A percentile compares a stretch with the other conserved stretches of the same genome.
These are phyloP conservation scores for Arthrobotrys iridis DNA, from an alignment of 2,329 filamentous ascomycete species.

Conservation along the genomic window DNA sequence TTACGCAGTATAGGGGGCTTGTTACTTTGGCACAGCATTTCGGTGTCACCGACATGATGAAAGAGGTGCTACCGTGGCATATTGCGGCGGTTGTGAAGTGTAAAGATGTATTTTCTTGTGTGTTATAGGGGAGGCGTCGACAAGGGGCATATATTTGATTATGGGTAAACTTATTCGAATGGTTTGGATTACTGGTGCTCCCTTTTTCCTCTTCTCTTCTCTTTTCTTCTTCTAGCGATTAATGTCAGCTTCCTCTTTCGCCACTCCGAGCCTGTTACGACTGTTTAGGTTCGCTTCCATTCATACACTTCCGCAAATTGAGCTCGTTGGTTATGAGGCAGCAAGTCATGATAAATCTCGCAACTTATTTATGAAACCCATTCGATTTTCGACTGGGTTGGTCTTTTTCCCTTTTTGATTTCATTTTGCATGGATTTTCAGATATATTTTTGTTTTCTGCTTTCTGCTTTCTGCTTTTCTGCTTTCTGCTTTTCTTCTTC, in stretches of 20 bases:
- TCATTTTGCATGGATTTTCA: not conserved
- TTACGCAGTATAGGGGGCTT: constrained; percentile 74
- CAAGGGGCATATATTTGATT: not conserved
- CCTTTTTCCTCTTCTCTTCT: not conserved
- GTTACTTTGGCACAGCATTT: constrained; percentile 75
- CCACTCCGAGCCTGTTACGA: constrained; percentile 6
- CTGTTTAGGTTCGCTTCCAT: not conserved
- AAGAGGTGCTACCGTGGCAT: constrained; percentile 79
- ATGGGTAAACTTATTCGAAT: not conserved
- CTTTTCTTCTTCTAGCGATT: not conserved
- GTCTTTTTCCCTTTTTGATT: not conserved
- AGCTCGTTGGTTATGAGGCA: constrained; percentile 1
- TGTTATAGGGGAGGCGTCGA: not conserved
- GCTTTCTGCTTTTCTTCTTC: not conserved
- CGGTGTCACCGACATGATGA: constrained; percentile 70
- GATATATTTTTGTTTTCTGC: not conserved
- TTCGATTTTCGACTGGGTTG: not conserved
- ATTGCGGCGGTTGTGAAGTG: constrained; percentile 76
- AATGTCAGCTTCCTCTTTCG: not conserved
- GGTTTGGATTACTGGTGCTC: not conserved
- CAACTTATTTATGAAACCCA: not conserved
- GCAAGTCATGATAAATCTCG: not conserved
- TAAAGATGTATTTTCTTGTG: constrained; percentile 65
- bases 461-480: not conserved
- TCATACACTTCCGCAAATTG: not conserved